phyloP scores from a whole-genome alignment of 495 filamentous ascomycete genomes.

The Aspergillus asperescens region DNA sequence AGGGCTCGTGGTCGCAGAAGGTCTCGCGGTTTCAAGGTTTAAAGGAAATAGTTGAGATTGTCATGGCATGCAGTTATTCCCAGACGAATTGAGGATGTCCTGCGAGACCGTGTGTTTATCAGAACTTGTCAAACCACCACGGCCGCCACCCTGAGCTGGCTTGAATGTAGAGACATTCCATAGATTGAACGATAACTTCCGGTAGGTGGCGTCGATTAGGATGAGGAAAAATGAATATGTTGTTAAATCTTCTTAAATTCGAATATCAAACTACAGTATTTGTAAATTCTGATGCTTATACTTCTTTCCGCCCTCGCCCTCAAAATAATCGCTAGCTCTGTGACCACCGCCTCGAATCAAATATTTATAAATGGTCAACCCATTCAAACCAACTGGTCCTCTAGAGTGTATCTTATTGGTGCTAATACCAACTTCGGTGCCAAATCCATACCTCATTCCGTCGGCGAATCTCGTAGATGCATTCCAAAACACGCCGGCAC shows the following conservation, averaged over 20 bases:
- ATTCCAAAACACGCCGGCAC: constrained; percentile 95
- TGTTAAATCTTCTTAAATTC: constrained; percentile 6
- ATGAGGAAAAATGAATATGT: constrained; percentile 17
- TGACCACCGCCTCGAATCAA: constrained; percentile 77
- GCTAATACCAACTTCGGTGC: constrained; percentile 95
- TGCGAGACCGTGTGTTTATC: neutral
- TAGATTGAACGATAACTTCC: constrained; percentile 6
- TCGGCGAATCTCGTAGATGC: constrained; percentile 91
- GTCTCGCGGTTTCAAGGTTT: constrained; percentile 98
- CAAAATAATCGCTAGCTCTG: constrained; percentile 64
- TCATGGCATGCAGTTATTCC: constrained; percentile 5
- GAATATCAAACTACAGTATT: constrained; percentile 2
- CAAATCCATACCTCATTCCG: constrained; percentile 95
- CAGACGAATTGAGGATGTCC: neutral
- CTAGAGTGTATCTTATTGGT: constrained; percentile 97
- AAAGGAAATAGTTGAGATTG: constrained; percentile 29
- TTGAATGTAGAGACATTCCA: constrained; percentile 10
- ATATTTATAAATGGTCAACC: constrained; percentile 96
- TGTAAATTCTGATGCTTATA: constrained; percentile 65
- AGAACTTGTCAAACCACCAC: neutral
- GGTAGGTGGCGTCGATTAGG: constrained; percentile 12
- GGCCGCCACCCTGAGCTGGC: constrained; percentile 4
- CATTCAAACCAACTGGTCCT: constrained; percentile 90
- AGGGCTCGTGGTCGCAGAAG: constrained; percentile 93
- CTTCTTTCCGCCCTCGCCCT: constrained; percentile 54